A percentile compares a stretch with the other conserved stretches of the same genome.
These are phyloP conservation scores for Amesomyces nigricolor DNA, from an alignment of 2,329 filamentous ascomycete species.

Conservation along the genomic window DNA sequence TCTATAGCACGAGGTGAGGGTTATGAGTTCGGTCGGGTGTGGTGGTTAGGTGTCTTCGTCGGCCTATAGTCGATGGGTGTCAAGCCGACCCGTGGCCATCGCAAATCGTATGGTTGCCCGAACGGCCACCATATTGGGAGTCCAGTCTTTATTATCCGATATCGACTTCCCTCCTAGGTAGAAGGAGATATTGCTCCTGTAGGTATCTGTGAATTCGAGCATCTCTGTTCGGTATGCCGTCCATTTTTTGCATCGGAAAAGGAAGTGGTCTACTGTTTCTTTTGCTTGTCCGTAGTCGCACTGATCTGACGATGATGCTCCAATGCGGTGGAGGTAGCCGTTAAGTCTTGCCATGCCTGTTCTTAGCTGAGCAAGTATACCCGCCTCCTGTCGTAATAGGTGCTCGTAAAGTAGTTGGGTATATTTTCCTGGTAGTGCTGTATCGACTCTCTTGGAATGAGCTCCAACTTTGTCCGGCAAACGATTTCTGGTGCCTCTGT, in stretches of 20 bases:
- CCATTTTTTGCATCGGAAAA: constrained; percentile 29
- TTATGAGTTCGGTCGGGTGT: background rate
- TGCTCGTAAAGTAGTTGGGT: constrained; percentile 8
- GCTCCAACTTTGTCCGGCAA: constrained; percentile 8
- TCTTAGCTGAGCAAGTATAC: constrained; percentile 2
- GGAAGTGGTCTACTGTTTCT: constrained; percentile 29
- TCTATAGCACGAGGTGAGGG: constrained; percentile 1
- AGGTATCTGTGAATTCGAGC: constrained; percentile 4
- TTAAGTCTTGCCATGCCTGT: constrained; percentile 12
- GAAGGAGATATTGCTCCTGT: constrained; percentile 1
- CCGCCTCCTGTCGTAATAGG: constrained; percentile 6
- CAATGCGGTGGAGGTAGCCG: constrained; percentile 13
- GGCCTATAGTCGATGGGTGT: background rate
- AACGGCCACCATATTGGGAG: background rate
- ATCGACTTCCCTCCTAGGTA: background rate
- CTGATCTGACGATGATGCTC: constrained; percentile 6
- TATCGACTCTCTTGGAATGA: constrained; percentile 9
- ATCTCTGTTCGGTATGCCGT: constrained; percentile 14
- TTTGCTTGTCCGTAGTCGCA: constrained; percentile 17
- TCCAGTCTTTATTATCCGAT: constrained; percentile 1
- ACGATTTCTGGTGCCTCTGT: constrained; percentile 1
- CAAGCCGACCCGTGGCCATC: background rate
- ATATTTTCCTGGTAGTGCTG: constrained; percentile 13
- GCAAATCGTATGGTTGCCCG: background rate
- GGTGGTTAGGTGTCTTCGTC: background rate